Evolutionary conservation across 768 basidiomycete species (phyloP), one percentile per base, ranked within the genome.

Genomic region (Trametes sanguinea): DNA sequence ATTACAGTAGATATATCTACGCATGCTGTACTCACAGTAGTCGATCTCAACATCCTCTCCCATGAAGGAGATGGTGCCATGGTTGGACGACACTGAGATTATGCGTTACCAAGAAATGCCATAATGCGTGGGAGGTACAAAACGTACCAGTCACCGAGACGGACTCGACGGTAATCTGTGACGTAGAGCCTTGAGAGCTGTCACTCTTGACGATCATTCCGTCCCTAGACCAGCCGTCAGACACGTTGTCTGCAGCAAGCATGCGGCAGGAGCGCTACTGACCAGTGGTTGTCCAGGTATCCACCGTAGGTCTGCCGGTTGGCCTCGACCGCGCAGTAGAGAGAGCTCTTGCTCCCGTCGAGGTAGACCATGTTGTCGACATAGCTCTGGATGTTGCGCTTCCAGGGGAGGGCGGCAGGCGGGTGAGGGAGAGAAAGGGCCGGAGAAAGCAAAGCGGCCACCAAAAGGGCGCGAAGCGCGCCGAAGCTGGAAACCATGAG

Each of bases 401-500:
- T 54, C 4, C 37, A 42, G 4, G 40, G 30, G 29, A 51, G 58
- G 48, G 51, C 50, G 17, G 42, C 13, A 43, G 58, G 39, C 47
- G 35, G 47, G 53, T 40, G 16, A 48, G 58, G 58, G 27, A 59
- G 48, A 44, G 62, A 51, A 60, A 55, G 50, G 42, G 45, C 53
- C 37, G 62, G 45, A 63, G 58, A 57, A 56, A 64, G 27, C 6
- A 37, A 52, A 56, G 54, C 42, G 16, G 50, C 54, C 39, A 60
- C 33, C 50, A 60, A 64, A 42, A 64, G 54, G 46, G 63, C 63
- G 54, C 54, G 54, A 50, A 56, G 58, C 33, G 63, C 58, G 58
- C 57, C 14, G 58, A 53, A 64, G 40, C 40, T 45, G 44, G 57
- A 64, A 57, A 59, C 37, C 58, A 64, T 64, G 63, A 42, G 63